A percentile compares a stretch with the other conserved stretches of the same genome.
These are phyloP conservation scores for Casuarina glauca DNA, from an alignment of 306 rosid species.

Conservation along the genomic window DNA sequence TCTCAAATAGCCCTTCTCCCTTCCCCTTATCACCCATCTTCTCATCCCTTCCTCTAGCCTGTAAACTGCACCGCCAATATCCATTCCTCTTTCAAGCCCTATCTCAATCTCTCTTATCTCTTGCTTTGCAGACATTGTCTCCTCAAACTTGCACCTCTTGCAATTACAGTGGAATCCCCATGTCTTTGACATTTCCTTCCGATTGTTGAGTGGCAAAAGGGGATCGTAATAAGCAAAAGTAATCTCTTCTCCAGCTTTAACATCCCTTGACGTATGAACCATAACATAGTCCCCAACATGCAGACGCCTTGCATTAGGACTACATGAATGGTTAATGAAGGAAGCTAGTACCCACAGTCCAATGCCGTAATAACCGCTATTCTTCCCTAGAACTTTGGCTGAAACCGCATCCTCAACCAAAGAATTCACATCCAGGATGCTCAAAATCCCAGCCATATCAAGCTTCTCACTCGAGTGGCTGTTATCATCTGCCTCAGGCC, in stretches of 20 bases:
- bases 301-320: constrained; percentile 68
- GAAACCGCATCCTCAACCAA: constrained; percentile 68
- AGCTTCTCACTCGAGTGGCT: constrained; percentile 19
- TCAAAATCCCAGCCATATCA: constrained; percentile 51
- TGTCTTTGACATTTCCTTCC: constrained; percentile 56
- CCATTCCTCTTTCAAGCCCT: constrained; percentile 65
- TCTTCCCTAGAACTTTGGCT: constrained; percentile 69
- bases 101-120: constrained; percentile 67
- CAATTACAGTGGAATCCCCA: constrained; percentile 83
- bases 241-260: constrained; percentile 84
- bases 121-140: constrained; percentile 37
- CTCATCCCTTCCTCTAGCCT: constrained; percentile 78
- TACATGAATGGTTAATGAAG: constrained; percentile 80
- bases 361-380: constrained; percentile 68
- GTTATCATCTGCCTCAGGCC: constrained; percentile 40
- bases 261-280: constrained; percentile 79
- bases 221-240: constrained; percentile 68
- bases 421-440: constrained; percentile 77
- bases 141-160: constrained; percentile 80
- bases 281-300: constrained; percentile 78
- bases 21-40: constrained; percentile 65
- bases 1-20: constrained; percentile 67
- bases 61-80: constrained; percentile 52
- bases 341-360: constrained; percentile 81
- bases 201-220: constrained; percentile 42